phyloP scores from a whole-genome alignment of 1,284 basidiomycete species.

The Cryptococcus amylolentus region DNA sequence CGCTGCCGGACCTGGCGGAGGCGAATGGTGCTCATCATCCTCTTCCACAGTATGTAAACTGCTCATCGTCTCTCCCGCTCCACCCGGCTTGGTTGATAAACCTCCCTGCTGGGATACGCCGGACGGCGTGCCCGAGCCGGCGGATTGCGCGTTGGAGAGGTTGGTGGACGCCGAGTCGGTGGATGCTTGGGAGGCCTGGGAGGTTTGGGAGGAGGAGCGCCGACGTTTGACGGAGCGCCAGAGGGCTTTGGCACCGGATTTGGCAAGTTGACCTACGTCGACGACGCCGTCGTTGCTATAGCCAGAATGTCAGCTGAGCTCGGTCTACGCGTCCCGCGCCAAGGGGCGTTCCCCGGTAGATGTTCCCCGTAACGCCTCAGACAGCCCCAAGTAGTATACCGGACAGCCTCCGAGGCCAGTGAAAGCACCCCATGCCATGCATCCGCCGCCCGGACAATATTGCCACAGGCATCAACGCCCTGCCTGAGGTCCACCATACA shows the following conservation, averaged over 20 bases:
- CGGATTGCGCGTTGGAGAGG: background rate
- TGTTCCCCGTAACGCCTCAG: background rate
- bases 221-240: slow-evolving; percentile 36
- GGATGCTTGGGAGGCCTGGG: slow-evolving; percentile 8
- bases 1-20: background rate
- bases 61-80: background rate
- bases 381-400: no score
- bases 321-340: no score
- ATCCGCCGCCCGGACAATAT: no score
- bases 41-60: slow-evolving; percentile 11
- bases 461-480: no score
- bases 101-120: background rate
- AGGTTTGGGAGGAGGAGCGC: slow-evolving; percentile 8
- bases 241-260: slow-evolving; percentile 37
- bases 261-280: slow-evolving; percentile 41
- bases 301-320: background rate
- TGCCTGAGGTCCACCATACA: no score
- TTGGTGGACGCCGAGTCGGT: slow-evolving; percentile 5
- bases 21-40: background rate
- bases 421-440: no score
- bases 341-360: no score
- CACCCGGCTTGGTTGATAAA: background rate
- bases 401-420: no score
- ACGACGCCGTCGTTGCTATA: slow-evolving; percentile 24
- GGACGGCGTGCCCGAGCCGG: background rate